Conservation (phyloP, 2,329 filamentous ascomycete genomes). For the Beauveria varroae region DNA sequence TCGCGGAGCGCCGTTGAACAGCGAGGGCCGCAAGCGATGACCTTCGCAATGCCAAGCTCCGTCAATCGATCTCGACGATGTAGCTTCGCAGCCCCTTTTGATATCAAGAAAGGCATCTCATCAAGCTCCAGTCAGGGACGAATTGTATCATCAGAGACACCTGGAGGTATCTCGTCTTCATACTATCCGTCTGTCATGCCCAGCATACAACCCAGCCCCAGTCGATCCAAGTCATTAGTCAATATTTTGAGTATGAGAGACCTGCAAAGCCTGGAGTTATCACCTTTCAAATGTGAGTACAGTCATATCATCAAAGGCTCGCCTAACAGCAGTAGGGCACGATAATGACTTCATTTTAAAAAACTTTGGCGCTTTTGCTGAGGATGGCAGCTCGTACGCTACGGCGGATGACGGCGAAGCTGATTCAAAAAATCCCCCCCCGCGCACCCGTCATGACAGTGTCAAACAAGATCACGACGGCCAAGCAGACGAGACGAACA, state of each 20-base stretch:
- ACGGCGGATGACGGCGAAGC: constrained; percentile 17
- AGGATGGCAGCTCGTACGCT: constrained; percentile 19
- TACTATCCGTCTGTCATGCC: constrained; percentile 26
- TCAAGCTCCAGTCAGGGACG: background rate
- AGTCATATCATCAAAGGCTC: background rate
- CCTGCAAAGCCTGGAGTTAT: constrained; percentile 27
- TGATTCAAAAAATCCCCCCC: background rate
- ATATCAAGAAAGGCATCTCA: background rate
- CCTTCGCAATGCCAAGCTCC: background rate
- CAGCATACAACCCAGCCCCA: constrained; percentile 27
- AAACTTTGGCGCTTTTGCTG: constrained; percentile 17
- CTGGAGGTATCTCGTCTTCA: constrained; percentile 23
- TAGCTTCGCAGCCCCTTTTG: background rate
- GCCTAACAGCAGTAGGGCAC: constrained; percentile 16
- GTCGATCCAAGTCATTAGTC: constrained; percentile 19
- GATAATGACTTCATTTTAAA: constrained; percentile 15
- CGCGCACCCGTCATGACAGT: background rate
- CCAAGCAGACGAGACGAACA: background rate
- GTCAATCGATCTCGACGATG: background rate
- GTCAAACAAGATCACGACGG: background rate
- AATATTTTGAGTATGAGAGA: constrained; percentile 25
- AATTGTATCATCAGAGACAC: constrained; percentile 13
- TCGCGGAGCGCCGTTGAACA: background rate
- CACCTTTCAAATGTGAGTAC: constrained; percentile 27
- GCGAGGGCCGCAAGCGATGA: background rate